phyloP scores from a whole-genome alignment of 2,329 filamentous ascomycete genomes.

The Penicillium sp. region DNA sequence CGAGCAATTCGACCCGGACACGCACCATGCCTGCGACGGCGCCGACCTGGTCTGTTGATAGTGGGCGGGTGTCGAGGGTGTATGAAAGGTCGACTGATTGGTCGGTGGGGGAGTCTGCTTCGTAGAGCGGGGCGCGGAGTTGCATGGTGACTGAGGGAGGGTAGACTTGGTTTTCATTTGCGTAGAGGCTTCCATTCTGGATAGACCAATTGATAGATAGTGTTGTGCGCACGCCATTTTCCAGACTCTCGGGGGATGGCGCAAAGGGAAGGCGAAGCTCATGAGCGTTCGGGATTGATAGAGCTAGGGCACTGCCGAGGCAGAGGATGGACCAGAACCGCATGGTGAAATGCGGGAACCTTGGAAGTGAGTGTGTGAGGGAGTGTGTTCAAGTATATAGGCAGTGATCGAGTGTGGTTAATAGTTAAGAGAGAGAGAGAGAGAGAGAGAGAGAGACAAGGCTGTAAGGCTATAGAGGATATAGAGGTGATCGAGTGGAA shows the following conservation, averaged over 20 bases:
- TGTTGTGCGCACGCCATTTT: constrained; percentile 11
- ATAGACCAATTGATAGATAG: constrained; percentile 30
- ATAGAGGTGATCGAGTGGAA: too few relatives aligned
- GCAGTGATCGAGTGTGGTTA: too few relatives aligned
- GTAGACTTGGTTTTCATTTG: constrained; percentile 32
- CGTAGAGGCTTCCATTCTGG: constrained; percentile 28
- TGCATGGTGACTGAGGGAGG: constrained; percentile 29
- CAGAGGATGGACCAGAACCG: constrained; percentile 13
- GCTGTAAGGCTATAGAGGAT: neutral
- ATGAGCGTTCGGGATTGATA: constrained; percentile 16
- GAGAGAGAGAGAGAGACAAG: neutral
- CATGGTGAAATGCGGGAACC: constrained; percentile 11
- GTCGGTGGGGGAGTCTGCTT: constrained; percentile 5
- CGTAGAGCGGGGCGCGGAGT: constrained; percentile 27
- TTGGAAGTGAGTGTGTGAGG: neutral
- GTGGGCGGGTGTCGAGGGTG: constrained; percentile 24
- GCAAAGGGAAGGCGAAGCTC: constrained; percentile 23
- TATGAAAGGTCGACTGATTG: constrained; percentile 24
- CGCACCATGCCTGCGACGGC: constrained; percentile 20
- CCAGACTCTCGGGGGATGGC: constrained; percentile 4
- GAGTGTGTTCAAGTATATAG: too few relatives aligned
- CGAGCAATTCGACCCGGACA: constrained; percentile 26
- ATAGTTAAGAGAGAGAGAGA: too few relatives aligned
- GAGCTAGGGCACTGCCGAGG: constrained; percentile 16
- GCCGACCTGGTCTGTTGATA: constrained; percentile 20